A percentile compares a stretch with the other conserved stretches of the same genome.
These are phyloP conservation scores for Solanum hybrid DNA, from an alignment of 305 asterid species.

Conservation along the genomic window DNA sequence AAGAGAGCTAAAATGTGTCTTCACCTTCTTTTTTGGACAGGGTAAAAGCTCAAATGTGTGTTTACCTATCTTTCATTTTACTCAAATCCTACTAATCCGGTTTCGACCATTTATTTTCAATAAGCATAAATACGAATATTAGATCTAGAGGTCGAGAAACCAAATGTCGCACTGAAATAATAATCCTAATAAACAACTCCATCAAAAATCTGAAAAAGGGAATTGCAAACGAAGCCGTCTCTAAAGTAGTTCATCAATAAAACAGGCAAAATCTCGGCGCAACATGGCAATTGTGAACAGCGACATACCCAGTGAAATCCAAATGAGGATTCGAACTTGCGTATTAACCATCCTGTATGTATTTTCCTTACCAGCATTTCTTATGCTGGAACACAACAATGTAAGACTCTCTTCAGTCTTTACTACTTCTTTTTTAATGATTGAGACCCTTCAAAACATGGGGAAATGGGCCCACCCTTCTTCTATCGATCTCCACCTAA, in stretches of 20 bases:
- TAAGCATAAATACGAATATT: not conserved
- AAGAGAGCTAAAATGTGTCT: not conserved
- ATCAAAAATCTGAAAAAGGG: not conserved
- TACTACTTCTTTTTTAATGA: not conserved
- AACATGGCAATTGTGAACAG: not conserved
- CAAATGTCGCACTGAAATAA: not conserved
- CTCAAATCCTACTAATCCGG: not conserved
- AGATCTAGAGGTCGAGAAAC: not conserved
- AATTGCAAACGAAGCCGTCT: not conserved
- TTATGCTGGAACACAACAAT: not conserved
- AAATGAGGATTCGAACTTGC: not conserved
- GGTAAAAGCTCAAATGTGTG: not conserved
- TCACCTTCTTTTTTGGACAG: not conserved
- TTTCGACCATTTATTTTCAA: not conserved
- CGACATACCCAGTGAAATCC: not conserved
- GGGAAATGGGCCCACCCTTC: not conserved
- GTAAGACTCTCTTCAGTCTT: not conserved
- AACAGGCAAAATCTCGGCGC: not conserved
- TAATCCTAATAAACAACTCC: not conserved
- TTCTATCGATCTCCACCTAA: not conserved
- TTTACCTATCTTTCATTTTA: not conserved
- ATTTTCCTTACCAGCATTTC: not conserved
- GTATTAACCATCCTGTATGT: not conserved
- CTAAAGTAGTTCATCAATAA: not conserved
- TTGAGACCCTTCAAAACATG: not conserved